Conservation (phyloP, 495 filamentous ascomycete species). For the Neurospora pannonica region DNA sequence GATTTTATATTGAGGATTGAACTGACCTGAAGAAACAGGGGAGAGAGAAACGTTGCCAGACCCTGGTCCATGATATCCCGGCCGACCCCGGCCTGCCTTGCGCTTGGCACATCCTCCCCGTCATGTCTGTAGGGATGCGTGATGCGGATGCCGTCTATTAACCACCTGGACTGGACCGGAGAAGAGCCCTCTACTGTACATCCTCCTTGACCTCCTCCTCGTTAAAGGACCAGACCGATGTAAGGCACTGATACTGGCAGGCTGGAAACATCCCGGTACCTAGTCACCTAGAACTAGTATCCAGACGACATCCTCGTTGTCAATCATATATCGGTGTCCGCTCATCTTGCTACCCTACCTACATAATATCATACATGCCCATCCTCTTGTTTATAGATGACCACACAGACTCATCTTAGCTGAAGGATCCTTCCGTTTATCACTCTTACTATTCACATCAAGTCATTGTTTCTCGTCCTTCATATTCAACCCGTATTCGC, state of each 20-base stretch:
- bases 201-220: neutral
- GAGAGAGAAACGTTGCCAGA: neutral
- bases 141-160: neutral
- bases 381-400: neutral
- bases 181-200: neutral
- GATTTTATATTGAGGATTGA: neutral
- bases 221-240: constrained; percentile 1
- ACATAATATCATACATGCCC: constrained; percentile 11
- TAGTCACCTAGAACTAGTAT: neutral
- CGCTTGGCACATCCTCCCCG: neutral
- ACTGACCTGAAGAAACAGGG: neutral
- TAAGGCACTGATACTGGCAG: constrained; percentile 1
- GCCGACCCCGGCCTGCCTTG: neutral
- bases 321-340: constrained; percentile 19
- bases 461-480: neutral
- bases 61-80: neutral
- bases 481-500: neutral
- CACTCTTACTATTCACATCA: neutral
- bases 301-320: constrained; percentile 13
- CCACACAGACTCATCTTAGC: neutral
- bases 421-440: neutral
- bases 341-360: neutral
- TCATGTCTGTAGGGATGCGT: neutral
- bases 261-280: constrained; percentile 2
- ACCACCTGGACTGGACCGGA: neutral